Base-by-base conservation (phyloP, 2,329 filamentous ascomycete species). In the Pleochaeta shiraiana region DNA sequence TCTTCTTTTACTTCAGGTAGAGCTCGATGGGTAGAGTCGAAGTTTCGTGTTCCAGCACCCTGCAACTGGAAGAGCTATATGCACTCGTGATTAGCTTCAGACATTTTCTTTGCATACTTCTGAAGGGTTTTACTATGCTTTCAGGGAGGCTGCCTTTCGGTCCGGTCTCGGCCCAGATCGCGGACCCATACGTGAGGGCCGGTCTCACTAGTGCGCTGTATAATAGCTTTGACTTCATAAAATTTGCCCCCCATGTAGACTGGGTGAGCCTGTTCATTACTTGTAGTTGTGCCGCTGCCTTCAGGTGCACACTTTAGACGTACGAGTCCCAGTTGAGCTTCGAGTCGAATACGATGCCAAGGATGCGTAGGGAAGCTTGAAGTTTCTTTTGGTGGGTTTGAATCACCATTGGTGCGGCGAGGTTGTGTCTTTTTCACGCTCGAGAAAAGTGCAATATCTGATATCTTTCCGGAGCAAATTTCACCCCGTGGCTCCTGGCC, bases 191-290 rank as follows among this genome's bases (percentile, higher is more conserved):
- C 16, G 55, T 60, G 31, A 60, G 55, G 28, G 55, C 55, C 31
- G 55, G 55, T 60, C 55, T 60, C 21, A 60, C 55, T 60, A 60
- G 16, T 21, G 55, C n/a, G 55, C 21, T 34, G 28, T 60, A 60
- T 34, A 60, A 34, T 21, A 60, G 55, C 31, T n/a, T 24, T 6
- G 55, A 60, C 31, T 60, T 60, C 19, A n/a, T 60, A 37, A 60
- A 60, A 33, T 31, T 60, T 33, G 55, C 55, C n/a, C 55, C 30
- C 55, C 55, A 60, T 11, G 45, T 53, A 21, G 45, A 53, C 45
- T 24, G 45, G 4, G 45, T 53, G 11, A 53, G 45, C 24, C 45
- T n/a, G 21, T n/a, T 19, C 45, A 53, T 21, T 53, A 26, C 45
- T 26, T 53, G 45, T 11, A 53, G 19, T n/a, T 53, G 45, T 53